Evolutionary conservation across 2,329 filamentous ascomycete genomes (phyloP).

Genomic region (Penicillium sp.): DNA sequence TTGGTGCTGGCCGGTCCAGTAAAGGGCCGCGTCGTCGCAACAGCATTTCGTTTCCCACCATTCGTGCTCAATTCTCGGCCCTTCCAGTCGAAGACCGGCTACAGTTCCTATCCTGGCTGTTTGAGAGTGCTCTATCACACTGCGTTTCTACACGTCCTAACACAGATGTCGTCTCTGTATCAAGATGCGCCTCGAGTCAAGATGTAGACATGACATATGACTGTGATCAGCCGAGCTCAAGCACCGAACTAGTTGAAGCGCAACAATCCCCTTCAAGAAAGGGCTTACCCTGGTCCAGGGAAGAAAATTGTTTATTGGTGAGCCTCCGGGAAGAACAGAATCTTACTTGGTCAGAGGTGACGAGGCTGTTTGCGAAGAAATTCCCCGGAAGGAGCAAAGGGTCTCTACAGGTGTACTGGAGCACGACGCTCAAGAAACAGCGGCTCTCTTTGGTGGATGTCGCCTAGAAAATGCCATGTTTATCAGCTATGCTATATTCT

Average conservation of each 20-base stretch:
- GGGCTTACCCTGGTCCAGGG: constrained; percentile 1
- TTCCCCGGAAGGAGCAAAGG: constrained; percentile 13
- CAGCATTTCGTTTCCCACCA: background rate
- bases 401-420: constrained; percentile 13
- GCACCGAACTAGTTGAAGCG: background rate
- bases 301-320: constrained; percentile 5
- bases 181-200: background rate
- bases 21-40: background rate
- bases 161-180: background rate
- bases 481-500: too few relatives aligned
- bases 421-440: constrained; percentile 12
- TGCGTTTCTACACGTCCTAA: background rate
- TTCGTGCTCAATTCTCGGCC: constrained; percentile 6
- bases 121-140: background rate
- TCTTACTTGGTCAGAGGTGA: constrained; percentile 9
- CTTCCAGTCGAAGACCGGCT: constrained; percentile 1
- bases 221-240: constrained; percentile 1
- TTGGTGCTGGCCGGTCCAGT: background rate
- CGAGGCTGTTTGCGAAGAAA: background rate
- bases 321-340: constrained; percentile 5
- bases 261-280: constrained; percentile 1
- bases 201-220: background rate
- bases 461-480: too few relatives aligned
- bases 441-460: too few relatives aligned
- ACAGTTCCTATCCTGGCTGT: constrained; percentile 3